Evolutionary conservation across 768 basidiomycete species (phyloP), one percentile per base, ranked within the genome.

Genomic region (Gymnopilus dilepis): DNA sequence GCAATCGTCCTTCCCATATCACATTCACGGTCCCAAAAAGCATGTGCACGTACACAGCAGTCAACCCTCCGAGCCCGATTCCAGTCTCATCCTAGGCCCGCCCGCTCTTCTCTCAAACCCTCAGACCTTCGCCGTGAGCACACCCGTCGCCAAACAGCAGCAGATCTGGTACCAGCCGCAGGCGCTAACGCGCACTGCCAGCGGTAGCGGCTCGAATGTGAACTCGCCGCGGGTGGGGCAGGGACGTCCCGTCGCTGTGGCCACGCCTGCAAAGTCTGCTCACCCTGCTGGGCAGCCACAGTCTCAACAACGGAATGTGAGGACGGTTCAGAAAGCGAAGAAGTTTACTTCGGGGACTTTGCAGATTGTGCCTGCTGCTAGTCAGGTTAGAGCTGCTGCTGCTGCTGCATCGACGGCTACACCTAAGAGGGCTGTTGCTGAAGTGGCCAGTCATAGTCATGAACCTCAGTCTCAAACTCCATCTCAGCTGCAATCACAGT

Each of bases 91-190:
- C 30, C 38, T 53, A 31, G 58, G 21, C 47, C 24, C 64, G 21
- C 62, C 67, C 9, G 63, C 34, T 12, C 55, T 61, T 41, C 54
- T 68, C 30, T 33, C 58, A 8, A 60, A 67, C 6, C 63, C 64
- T 11, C n/a, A n/a, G n/a, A 38, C 60, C 19, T 72, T 69, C 31
- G 60, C 65, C 28, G 40, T 59, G 22, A 72, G 71, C 34, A 74
- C 69, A 9, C 71, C 69, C 22, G 26, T n/a, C n/a, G n/a, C n/a
- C n/a, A 30, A 66, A 62, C 22, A 62, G n/a, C n/a, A 64, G 55
- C 77, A 78, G 63, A 69, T 69, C 11, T 78, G 77, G 77, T 78
- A 78, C 62, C 73, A 73, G 54, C 67, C 69, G 0, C 60, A n/a
- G n/a, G n/a, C 67, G 59, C 62, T 61, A 37, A 60, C 24, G 19